phyloP scores from a whole-genome alignment of 257 asterid genomes.

The Nicotiana sylvestris region DNA sequence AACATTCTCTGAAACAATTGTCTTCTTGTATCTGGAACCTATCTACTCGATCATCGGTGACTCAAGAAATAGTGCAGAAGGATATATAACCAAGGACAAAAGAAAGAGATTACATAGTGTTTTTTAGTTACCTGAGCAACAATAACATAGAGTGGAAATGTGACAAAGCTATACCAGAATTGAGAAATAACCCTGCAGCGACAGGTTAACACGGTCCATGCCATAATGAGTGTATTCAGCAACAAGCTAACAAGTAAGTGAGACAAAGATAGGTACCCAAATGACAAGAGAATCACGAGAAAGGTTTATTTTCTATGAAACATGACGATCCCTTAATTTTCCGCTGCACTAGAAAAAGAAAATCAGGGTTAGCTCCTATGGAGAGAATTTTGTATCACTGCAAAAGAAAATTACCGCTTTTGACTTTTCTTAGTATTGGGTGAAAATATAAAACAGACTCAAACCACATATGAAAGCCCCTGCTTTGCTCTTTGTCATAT shows the following conservation, averaged over 20 bases:
- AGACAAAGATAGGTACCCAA: constrained; percentile 45
- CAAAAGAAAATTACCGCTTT: not conserved
- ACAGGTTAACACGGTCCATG: not conserved
- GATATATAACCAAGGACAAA: too few species aligned
- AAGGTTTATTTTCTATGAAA: constrained; percentile 42
- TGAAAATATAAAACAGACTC: not conserved
- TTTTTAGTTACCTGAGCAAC: too few species aligned
- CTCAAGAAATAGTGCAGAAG: too few species aligned
- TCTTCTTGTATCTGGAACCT: too few species aligned
- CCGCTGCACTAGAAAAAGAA: constrained; percentile 48
- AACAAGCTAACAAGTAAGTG: constrained; percentile 1
- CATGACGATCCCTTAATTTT: constrained; percentile 61
- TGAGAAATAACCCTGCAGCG: constrained; percentile 72
- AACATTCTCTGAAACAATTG: too few species aligned
- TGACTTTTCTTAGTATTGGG: not conserved
- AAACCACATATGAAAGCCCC: not conserved
- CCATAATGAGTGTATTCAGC: not conserved
- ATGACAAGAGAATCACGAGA: constrained; percentile 60
- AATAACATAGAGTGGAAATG: not conserved
- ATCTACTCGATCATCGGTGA: too few species aligned
- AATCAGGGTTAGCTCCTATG: not conserved
- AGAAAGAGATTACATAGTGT: too few species aligned
- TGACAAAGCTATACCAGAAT: constrained; percentile 86
- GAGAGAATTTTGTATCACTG: too few species aligned
- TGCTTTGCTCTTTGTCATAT: not conserved